These are phyloP conservation scores for Paraurostyla sp. DNA, from an alignment of 73 alveolate species.

Conservation along the genomic window DNA sequence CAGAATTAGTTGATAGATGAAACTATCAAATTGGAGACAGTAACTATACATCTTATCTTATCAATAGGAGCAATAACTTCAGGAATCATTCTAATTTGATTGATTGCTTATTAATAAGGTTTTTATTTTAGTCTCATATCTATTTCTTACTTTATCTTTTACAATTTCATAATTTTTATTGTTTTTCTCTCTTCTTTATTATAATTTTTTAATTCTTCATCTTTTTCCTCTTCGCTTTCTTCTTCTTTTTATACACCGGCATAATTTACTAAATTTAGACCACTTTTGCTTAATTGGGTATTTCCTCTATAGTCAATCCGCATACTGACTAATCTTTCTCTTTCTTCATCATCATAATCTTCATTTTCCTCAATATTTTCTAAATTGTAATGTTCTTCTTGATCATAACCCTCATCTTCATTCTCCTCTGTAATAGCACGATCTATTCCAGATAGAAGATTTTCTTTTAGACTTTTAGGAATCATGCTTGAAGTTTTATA, in stretches of 20 bases:
- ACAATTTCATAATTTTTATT: neutral
- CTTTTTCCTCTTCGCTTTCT: neutral
- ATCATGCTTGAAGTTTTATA: too few species aligned
- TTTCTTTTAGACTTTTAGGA: too few species aligned
- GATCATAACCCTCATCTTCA: neutral
- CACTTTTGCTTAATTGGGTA: too few species aligned
- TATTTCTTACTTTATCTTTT: constrained; percentile 10
- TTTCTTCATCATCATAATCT: neutral
- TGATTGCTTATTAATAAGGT: constrained; percentile 32
- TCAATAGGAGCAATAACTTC: constrained; percentile 9
- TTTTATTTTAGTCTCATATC: constrained; percentile 7
- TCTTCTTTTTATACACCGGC: too few species aligned
- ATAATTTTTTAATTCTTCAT: neutral
- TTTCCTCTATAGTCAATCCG: too few species aligned
- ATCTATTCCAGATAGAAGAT: neutral
- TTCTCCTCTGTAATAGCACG: neutral
- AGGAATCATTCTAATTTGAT: neutral
- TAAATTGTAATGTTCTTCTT: neutral
- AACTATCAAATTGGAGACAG: neutral
- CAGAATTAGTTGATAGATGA: constrained; percentile 43
- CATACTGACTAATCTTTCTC: too few species aligned
- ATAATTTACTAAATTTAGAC: too few species aligned
- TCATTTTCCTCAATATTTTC: neutral
- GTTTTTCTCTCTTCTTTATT: neutral
- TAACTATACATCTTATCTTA: constrained; percentile 34